Evolutionary conservation across 805 yeast species (phyloP).

Genomic region (Candida pseudofarinosa): DNA sequence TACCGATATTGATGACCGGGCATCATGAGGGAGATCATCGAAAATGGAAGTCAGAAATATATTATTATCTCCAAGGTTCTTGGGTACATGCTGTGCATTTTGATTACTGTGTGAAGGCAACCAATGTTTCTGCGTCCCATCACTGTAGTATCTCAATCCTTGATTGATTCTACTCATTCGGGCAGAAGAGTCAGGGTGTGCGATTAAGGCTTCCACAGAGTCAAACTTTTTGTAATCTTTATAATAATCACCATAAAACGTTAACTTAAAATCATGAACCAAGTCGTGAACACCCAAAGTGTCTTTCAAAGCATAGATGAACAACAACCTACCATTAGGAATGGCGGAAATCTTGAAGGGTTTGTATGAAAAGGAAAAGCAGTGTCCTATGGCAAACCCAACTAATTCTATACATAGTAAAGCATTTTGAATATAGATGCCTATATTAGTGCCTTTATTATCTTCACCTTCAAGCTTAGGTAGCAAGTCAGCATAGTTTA

Average conservation of each 20-base stretch:
- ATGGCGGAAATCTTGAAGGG: slow-evolving; percentile 61
- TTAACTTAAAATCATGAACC: slow-evolving; percentile 70
- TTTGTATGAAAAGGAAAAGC: slow-evolving; percentile 74
- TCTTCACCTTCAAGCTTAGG: slow-evolving; percentile 26
- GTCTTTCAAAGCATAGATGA: slow-evolving; percentile 66
- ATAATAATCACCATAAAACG: slow-evolving; percentile 65
- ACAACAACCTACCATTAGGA: slow-evolving; percentile 66
- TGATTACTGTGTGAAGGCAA: slow-evolving; percentile 26
- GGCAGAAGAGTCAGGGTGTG: slow-evolving; percentile 64
- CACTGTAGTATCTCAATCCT: slow-evolving; percentile 76
- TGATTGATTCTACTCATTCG: slow-evolving; percentile 69
- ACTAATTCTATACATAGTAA: slow-evolving; percentile 79
- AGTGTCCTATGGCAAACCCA: slow-evolving; percentile 84
- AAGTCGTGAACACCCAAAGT: slow-evolving; percentile 76
- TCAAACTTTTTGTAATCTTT: slow-evolving; percentile 77
- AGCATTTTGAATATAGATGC: slow-evolving; percentile 70
- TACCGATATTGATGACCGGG: slow-evolving; percentile 21
- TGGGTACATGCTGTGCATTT: slow-evolving; percentile 11
- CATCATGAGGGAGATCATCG: slow-evolving; percentile 2
- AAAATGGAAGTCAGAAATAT: slow-evolving; percentile 3
- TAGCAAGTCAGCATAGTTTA: slow-evolving; percentile 46
- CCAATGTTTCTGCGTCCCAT: slow-evolving; percentile 86
- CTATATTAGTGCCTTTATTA: slow-evolving; percentile 32
- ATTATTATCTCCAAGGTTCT: slow-evolving; percentile 27
- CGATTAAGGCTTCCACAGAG: slow-evolving; percentile 64